phyloP scores from a whole-genome alignment of 2,329 filamentous ascomycete genomes.

The Aspergillus brunneoviolaceus region DNA sequence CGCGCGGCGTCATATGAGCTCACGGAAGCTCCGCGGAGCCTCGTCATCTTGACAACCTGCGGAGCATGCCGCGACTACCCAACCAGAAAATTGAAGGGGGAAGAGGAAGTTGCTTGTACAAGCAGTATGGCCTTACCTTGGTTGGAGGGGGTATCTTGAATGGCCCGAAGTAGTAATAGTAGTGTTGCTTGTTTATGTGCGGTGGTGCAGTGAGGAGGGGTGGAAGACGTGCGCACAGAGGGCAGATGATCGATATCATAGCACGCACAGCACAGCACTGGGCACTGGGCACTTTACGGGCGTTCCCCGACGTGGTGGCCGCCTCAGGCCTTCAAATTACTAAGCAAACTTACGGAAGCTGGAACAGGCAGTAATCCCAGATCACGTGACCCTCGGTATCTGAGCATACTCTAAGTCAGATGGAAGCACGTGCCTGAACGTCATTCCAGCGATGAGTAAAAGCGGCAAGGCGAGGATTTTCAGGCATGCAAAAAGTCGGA shows the following conservation, averaged over 20 bases:
- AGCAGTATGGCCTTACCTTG: background rate
- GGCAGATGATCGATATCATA: too few relatives aligned
- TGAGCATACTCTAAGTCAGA: background rate
- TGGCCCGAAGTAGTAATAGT: background rate
- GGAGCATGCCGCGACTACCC: constrained; percentile 28
- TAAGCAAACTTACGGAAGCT: too few relatives aligned
- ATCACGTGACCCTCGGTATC: too few relatives aligned
- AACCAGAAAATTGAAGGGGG: background rate
- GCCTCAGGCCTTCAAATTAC: too few relatives aligned
- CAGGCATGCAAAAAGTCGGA: background rate
- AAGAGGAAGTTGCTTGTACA: background rate
- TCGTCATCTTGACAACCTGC: constrained; percentile 37
- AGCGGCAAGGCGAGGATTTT: constrained; percentile 20
- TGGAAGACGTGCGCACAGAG: background rate
- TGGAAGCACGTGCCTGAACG: constrained; percentile 14
- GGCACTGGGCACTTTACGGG: too few relatives aligned
- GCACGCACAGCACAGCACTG: too few relatives aligned
- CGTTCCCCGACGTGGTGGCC: too few relatives aligned
- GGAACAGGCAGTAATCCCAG: too few relatives aligned
- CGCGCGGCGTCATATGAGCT: constrained; percentile 32
- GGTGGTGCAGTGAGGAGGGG: background rate
- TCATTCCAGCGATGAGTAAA: constrained; percentile 18
- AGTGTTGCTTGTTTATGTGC: too few relatives aligned
- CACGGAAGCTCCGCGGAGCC: constrained; percentile 43
- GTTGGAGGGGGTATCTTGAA: background rate